Base-by-base conservation (phyloP, 495 filamentous ascomycete genomes). In the Aspergillus nanangensis region DNA sequence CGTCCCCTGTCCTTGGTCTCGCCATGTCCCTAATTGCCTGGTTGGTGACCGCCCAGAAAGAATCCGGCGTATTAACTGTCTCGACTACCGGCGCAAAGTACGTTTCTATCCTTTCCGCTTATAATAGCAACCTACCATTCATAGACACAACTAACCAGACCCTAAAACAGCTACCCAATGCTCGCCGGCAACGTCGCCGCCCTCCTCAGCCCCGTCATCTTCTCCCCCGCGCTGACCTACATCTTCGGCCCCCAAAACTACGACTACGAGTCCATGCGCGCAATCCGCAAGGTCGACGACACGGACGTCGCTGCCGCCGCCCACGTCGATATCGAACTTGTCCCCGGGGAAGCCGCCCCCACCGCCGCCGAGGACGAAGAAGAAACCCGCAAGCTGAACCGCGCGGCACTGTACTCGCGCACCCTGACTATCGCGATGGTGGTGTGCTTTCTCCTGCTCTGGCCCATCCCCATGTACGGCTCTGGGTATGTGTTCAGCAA, bases 381-480 rank as follows among this genome's bases (percentile, higher is more conserved):
- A 14, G 88, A 95, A 55, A 77, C 82, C 44, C 65, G 62, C 44
- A 83, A 88, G 47, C 77, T 96, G 25, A 64, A 77, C 54, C 78
- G 79, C 7, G 86, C 90, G 0, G 81, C 87, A 22, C 78, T 84
- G 48, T 90, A 94, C 57, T 88, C 90, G 9, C 87, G 88, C 52
- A 79, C 72, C 5, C 75, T 87, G 52, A 96, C 90, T 0, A 73
- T 85, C 18, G 67, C 80, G 54, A 76, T 95, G 72, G 90, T 90
- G 0, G 47, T 96, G 0, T 77, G 80, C 7, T 67, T 97, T 43
- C 65, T 97, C 2, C 74, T 97, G 17, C 77, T 96, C 38, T 97
- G 92, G 92, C 92, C 92, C 8, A 93, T 96, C 75, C 92, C 92
- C 1, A 81, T 97, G 81, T 97, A 94, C 59, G 92, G 89, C 7